phyloP scores from a whole-genome alignment of 2,329 filamentous ascomycete genomes.

The Fusarium beomiforme region DNA sequence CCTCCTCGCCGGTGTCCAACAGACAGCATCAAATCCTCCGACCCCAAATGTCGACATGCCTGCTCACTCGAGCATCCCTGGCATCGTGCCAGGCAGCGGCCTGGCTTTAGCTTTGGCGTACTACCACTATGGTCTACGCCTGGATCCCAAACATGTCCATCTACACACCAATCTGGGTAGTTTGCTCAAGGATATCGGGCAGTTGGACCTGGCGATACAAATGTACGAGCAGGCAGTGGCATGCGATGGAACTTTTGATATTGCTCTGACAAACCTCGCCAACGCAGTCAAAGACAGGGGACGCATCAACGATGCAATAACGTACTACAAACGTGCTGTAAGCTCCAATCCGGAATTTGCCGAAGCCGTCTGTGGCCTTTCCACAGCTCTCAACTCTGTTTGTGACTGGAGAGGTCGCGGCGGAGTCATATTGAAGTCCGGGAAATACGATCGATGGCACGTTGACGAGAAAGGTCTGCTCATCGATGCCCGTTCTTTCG shows the following conservation, averaged over 20 bases:
- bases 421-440: conserved; percentile 79
- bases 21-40: conserved; percentile 54
- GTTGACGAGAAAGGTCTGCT: conserved; percentile 87
- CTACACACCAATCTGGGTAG: conserved; percentile 97
- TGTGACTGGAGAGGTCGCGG: conserved; percentile 94
- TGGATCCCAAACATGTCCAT: conserved; percentile 92
- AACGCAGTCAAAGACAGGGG: conserved; percentile 99
- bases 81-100: conserved; percentile 85
- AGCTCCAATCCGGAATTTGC: conserved; percentile 94
- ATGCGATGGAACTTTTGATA: conserved; percentile 95
- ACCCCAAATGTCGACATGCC: conserved; percentile 14
- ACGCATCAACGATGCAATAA: conserved; percentile 88
- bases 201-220: conserved; percentile 87
- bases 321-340: conserved; percentile 91
- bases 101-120: conserved; percentile 89
- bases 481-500: conserved; percentile 72
- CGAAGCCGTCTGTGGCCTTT: conserved; percentile 94
- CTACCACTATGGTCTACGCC: conserved; percentile 90
- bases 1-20: conserved; percentile 92
- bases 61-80: conserved; percentile 68
- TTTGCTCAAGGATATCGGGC: conserved; percentile 93
- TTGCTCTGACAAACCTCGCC: conserved; percentile 93
- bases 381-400: conserved; percentile 94
- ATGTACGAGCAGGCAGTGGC: conserved; percentile 97
- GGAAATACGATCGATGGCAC: conserved; percentile 89